Percentiles rank a stretch among this genome's conserved stretches.
These are phyloP conservation scores for Huntiella bhutanensis DNA, from an alignment of 2,329 filamentous ascomycete genomes.

Conservation along the genomic window DNA sequence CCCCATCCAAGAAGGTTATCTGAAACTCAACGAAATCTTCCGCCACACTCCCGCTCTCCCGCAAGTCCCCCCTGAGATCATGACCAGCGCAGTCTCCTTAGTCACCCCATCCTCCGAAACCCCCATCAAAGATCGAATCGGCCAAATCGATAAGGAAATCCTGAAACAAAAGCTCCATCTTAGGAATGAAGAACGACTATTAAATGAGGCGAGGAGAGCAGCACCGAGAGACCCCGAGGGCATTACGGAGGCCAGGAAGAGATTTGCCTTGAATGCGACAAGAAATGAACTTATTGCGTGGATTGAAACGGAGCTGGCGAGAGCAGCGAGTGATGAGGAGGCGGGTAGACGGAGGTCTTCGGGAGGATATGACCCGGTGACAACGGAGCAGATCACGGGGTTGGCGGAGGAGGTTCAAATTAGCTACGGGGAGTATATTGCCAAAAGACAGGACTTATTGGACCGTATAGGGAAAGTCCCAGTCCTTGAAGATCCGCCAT, in stretches of 20 bases:
- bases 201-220: conserved; percentile 27
- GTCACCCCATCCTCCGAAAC: background rate
- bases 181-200: conserved; percentile 34
- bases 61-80: conserved; percentile 30
- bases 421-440: conserved; percentile 35
- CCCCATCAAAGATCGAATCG: conserved; percentile 7
- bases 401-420: conserved; percentile 24
- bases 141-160: conserved; percentile 33
- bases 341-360: background rate
- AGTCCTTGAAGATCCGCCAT: conserved; percentile 7
- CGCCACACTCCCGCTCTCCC: conserved; percentile 26
- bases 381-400: conserved; percentile 12
- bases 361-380: conserved; percentile 7
- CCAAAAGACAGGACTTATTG: conserved; percentile 26
- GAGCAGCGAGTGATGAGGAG: conserved; percentile 4
- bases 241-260: conserved; percentile 20
- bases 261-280: conserved; percentile 35
- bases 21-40: conserved; percentile 31
- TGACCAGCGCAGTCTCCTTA: conserved; percentile 24
- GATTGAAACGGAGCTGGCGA: conserved; percentile 40
- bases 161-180: conserved; percentile 38
- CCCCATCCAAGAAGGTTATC: conserved; percentile 28
- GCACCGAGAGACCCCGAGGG: conserved; percentile 17
- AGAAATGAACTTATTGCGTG: conserved; percentile 43
- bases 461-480: conserved; percentile 4